phyloP scores from a whole-genome alignment of 495 filamentous ascomycete genomes.

The Zalerion maritima region DNA sequence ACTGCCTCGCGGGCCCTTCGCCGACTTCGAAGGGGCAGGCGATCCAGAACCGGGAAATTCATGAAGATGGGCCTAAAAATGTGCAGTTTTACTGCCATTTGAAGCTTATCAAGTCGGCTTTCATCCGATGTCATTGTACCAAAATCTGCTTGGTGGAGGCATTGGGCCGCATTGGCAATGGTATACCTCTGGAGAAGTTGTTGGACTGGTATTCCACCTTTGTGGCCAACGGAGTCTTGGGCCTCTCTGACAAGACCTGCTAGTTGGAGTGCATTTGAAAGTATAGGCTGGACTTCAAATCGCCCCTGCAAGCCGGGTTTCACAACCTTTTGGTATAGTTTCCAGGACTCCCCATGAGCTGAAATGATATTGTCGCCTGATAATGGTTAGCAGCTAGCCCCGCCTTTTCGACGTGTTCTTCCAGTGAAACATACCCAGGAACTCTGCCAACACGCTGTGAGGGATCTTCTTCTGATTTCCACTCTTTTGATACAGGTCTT shows the following conservation, averaged over 20 bases:
- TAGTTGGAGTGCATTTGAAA: conserved; percentile 6
- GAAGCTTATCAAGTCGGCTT: conserved; percentile 10
- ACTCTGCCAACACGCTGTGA: conserved; percentile 23
- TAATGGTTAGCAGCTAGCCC: no score
- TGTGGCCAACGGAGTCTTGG: no score
- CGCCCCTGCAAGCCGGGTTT: conserved; percentile 22
- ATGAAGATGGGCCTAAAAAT: conserved; percentile 27
- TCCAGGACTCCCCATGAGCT: conserved; percentile 19
- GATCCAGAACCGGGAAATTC: conserved; percentile 23
- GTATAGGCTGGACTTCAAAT: conserved; percentile 6
- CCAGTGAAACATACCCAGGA: conserved; percentile 11
- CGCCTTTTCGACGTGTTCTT: no score
- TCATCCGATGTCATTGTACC: background rate
- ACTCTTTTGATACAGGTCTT: conserved; percentile 27
- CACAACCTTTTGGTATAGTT: conserved; percentile 20
- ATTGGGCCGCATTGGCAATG: conserved; percentile 9
- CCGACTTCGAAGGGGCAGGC: conserved; percentile 13
- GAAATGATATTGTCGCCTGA: conserved; percentile 29
- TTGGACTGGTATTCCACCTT: no score
- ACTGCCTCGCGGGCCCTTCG: conserved; percentile 3
- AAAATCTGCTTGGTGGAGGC: conserved; percentile 6
- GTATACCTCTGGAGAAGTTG: conserved; percentile 8
- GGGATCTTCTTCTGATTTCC: conserved; percentile 36
- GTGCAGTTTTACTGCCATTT: conserved; percentile 15
- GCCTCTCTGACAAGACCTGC: no score